These are phyloP conservation scores for Naganishia randhawae DNA, from an alignment of 768 basidiomycete species.

Conservation along the genomic window DNA sequence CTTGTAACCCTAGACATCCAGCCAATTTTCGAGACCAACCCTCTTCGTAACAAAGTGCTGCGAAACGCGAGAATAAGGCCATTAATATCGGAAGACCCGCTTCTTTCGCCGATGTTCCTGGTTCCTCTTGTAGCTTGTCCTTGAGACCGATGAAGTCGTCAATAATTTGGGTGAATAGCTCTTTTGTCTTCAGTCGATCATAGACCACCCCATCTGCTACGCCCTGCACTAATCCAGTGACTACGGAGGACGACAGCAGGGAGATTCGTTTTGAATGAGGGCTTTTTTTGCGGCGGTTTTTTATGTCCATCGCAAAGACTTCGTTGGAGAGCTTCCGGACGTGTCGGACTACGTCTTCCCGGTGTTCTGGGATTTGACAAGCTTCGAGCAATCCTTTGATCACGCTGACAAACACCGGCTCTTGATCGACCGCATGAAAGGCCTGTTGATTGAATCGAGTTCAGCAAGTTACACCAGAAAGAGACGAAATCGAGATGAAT, in stretches of 20 bases:
- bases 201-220: conserved; percentile 55
- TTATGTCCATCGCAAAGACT: conserved; percentile 23
- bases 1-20: conserved; percentile 77
- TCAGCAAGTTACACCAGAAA: conserved; percentile 59
- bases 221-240: conserved; percentile 76
- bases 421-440: conserved; percentile 61
- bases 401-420: conserved; percentile 65
- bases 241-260: conserved; percentile 50
- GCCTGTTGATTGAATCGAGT: neutral
- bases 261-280: conserved; percentile 41
- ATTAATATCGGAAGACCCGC: conserved; percentile 60
- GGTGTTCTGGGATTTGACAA: conserved; percentile 63
- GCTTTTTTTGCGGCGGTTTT: conserved; percentile 38
- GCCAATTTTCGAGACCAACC: conserved; percentile 85
- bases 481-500: neutral
- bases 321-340: conserved; percentile 20
- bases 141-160: conserved; percentile 58
- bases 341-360: conserved; percentile 42
- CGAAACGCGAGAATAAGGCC: conserved; percentile 77
- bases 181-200: conserved; percentile 56
- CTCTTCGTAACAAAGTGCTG: conserved; percentile 82
- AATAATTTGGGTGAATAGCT: conserved; percentile 63
- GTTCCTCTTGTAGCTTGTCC: conserved; percentile 30
- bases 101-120: conserved; percentile 2
- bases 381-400: conserved; percentile 77